Base-by-base conservation (phyloP, 2,329 filamentous ascomycete species). In the Harringtonia aguacate region DNA sequence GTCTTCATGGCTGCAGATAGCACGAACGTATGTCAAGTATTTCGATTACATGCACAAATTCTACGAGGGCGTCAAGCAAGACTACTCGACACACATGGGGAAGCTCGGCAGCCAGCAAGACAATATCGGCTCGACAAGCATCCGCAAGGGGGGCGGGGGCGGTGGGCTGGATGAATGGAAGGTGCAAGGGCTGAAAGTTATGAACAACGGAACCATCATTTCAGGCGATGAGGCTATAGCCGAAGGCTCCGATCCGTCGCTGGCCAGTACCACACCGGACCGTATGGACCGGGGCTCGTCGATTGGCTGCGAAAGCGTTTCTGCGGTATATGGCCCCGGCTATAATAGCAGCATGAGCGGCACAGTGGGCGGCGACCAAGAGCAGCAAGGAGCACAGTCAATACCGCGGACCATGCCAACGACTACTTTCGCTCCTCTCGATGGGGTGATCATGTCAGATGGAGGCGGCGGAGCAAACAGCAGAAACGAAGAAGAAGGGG, bases 121-220 rank as follows among this genome's bases (percentile, higher is more conserved):
- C 15, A 62, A 50, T 52, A 35, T 58, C 44, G 54, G 61, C 36
- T 51, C 61, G n/a, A n/a, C n/a, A 15, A 65, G 63, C 29, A 57
- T 72, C n/a, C 61, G 64, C 3, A 55, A 66, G 39, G 65, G 64
- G 2, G 66, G 62, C 7, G 48, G 49, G 3, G 69, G 73, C 14
- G 75, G 73, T 29, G 75, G 70, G 1, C 57, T 76, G 4, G 73
- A 75, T 48, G 72, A 77, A 51, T 79, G 73, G 58, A 69, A 67
- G 47, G 57, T 65, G 10, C 56, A 65, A 39, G 53, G 54, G 1
- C 53, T 51, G 31, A 60, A 59, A 45, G 60, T 70, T 12, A 67
- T 66, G 46, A 68, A 68, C 48, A 66, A 70, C 36, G 66, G 67
- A 31, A 57, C 57, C 27, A 64, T 69, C 10, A 53, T 61, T 27